Evolutionary conservation across 345 rosid species (phyloP), one percentile per base, ranked within the genome.

Genomic region (Orychophragmus violaceus): DNA sequence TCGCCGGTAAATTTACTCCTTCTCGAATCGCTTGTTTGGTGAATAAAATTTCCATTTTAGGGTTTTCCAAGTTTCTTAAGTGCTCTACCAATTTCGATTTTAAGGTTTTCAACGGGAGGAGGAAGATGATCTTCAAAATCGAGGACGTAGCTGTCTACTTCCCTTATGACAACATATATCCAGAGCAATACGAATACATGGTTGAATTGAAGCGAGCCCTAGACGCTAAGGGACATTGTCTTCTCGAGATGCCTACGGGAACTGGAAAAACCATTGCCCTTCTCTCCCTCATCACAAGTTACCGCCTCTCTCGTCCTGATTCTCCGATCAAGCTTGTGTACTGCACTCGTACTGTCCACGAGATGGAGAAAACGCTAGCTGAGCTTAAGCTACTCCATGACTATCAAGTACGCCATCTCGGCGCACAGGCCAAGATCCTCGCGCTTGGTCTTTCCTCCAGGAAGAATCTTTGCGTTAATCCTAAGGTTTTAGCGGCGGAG

Each of bases 181-280:
- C 97, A 2, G 97, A 94, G 70, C 97, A 94, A 42, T 87, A 94
- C 72, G 66, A 87, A 5, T 90, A 94, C 84, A 88, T 94, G 99
- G 68, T 94, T 59, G 99, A 94, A 74, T 85, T 90, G 12, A 94
- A 94, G 74, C 95, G 97, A 6, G 84, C 95, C 52, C 82, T 94
- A 24, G 99, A 94, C 24, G 97, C 99, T 37, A 87, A 87, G 57
- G 99, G 99, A 19, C 99, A 94, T 75, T 94, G 99, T 76, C 97
- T 94, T 59, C 86, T 94, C 14, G 99, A 94, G 79, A 94, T 94
- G 99, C 97, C 99, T 9, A 94, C 99, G 0, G 99, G 99, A 50
- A 94, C 97, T 8, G 99, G 96, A 3, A 94, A 94, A 81, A 94
- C 99, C 74, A 88, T 94, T 17, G 96, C 97, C 5, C 84, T 94